phyloP scores from a whole-genome alignment of 73 alveolate species.

The Blepharisma japonicum region DNA sequence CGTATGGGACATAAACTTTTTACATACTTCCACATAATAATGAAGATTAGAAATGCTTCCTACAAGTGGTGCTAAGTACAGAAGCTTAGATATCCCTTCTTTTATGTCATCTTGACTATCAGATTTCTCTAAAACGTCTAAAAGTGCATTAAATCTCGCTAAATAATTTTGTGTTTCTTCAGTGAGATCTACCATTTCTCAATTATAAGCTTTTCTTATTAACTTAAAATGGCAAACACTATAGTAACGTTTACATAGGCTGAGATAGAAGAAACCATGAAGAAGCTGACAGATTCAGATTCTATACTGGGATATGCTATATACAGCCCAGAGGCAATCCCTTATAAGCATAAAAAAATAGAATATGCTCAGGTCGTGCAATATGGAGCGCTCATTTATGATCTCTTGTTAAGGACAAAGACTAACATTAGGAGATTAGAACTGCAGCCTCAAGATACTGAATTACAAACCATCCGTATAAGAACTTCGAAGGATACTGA shows the following conservation, averaged over 20 bases:
- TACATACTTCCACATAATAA: too few species aligned
- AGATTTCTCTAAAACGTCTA: too few species aligned
- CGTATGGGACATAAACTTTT: too few species aligned
- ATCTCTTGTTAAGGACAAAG: not conserved
- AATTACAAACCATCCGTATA: slow-evolving; percentile 16
- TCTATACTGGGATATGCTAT: slow-evolving; percentile 5
- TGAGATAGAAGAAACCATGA: slow-evolving; percentile 15
- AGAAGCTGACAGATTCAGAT: not conserved
- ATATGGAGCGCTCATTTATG: slow-evolving; percentile 16
- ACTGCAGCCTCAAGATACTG: not conserved
- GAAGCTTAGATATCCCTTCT: too few species aligned
- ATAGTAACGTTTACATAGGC: slow-evolving; percentile 21
- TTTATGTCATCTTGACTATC: too few species aligned
- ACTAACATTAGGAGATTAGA: not conserved
- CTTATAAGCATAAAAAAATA: not conserved
- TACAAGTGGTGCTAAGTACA: too few species aligned
- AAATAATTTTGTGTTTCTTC: too few species aligned
- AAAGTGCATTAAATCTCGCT: too few species aligned
- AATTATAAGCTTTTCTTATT: not conserved
- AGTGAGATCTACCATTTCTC: too few species aligned
- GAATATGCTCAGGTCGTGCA: slow-evolving; percentile 15
- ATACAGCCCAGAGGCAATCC: slow-evolving; percentile 22
- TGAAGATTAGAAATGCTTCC: too few species aligned
- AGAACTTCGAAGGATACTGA: slow-evolving; percentile 12
- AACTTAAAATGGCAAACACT: slow-evolving; percentile 16